Evolutionary conservation across 495 filamentous ascomycete species (phyloP), one percentile per base, ranked within the genome.

Genomic region (Choiromyces venosus): DNA sequence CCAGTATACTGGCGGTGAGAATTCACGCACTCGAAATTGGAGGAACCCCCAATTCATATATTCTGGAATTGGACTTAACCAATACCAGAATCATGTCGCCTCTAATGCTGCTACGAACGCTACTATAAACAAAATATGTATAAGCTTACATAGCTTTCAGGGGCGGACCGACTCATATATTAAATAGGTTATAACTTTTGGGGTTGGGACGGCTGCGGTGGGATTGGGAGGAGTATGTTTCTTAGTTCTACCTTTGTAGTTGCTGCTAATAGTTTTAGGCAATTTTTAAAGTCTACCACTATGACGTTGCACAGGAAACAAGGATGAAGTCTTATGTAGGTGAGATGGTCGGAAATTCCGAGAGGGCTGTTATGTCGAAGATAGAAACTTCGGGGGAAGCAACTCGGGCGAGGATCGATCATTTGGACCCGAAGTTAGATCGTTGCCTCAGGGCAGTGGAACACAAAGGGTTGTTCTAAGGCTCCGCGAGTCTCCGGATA

Each of bases 161-260:
- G 4, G 65, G 21, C 56, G n/a, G 12, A 36, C 37, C 4, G 14
- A 35, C n/a, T 10, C n/a, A 25, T 71, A 12, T 56, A 29, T 42
- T 19, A 66, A 19, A 16, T 38, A 19, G 69, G n/a, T 65, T 4
- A 42, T 71, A 16, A 35, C 67, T 10, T 73, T 65, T 21, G n/a
- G 72, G 16, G 56, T 74, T 36, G 56, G 68, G 16, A 66, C 25
- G 33, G 46, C 44, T 18, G 37, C 70, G 4, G 14, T 74, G 25
- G 73, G 69, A 16, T 71, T 74, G 21, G 65, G 44, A 56, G 68
- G 19, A 21, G 74, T 74, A 74, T 74, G 42, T 75, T 73, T 74
- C 37, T 66, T 19, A n/a, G 18, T 42, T 36, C 65, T 21, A 65
- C 65, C 44, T n/a, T 46, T 76, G 3, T 46, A 69, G 70, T 46